Evolutionary conservation across 2,329 filamentous ascomycete genomes (phyloP), one percentile per base, ranked within the genome.

Genomic region (Arthroderma uncinatum): DNA sequence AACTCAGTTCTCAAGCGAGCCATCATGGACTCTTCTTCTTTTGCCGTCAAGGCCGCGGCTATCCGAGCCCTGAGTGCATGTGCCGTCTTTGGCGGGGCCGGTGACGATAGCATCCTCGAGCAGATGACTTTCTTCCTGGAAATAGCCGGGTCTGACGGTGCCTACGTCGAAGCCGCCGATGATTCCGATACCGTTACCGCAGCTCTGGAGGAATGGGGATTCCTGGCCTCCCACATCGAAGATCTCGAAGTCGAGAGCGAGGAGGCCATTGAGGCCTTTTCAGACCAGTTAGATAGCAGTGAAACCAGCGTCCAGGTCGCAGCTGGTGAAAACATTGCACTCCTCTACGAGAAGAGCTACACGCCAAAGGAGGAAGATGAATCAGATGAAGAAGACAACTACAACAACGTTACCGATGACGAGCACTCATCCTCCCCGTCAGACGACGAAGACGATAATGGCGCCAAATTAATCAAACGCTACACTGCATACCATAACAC

Each of bases 271-370:
- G 86, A 93, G 55, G 84, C 85, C 1, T 89, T 95, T 64, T 83
- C 88, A 42, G 89, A 95, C 52, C 90, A 95, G 70, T 84, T 95
- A 16, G 84, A 91, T 59, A 89, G 86, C 68, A 78, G 78, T 33
- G 84, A 89, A 58, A 75, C 83, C 0, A 76, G 80, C 7, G 87
- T 95, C 0, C 88, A 93, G 65, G 82, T 89, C 48, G 82, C 85
- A 2, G 86, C 89, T 0, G 89, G 86, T 2, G 82, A 86, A 66
- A 88, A 88, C 68, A 90, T 95, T 59, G 89, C 89, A 0, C 76
- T 94, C 8, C 76, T 95, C 9, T 92, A 88, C 65, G 90, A 95
- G 70, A 86, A 86, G 60, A 81, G 79, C 58, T 83, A 80, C 68
- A 81, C 79, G 0, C 76, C 78, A 36, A 73, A 75, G 53, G 80